These are phyloP conservation scores for Lepiota venenata DNA, from an alignment of 768 basidiomycete species.

Conservation along the genomic window DNA sequence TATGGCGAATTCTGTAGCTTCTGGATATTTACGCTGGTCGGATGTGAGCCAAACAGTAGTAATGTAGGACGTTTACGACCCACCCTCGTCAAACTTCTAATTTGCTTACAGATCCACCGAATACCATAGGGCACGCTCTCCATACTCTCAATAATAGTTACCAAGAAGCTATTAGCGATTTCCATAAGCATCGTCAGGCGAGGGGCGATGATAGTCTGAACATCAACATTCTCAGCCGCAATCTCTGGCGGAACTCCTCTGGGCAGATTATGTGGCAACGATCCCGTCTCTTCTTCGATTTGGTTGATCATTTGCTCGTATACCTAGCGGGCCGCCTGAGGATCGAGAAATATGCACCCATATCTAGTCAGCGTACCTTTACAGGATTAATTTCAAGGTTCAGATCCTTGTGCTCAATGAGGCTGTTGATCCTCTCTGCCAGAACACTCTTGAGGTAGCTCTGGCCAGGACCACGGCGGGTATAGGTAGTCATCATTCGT, in stretches of 20 bases:
- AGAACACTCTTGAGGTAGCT: conserved; percentile 97
- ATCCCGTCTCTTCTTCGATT: conserved; percentile 96
- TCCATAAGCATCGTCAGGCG: conserved; percentile 99
- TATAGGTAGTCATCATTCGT: conserved; percentile 99
- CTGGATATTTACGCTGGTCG: conserved; percentile 92
- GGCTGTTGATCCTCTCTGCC: conserved; percentile 95
- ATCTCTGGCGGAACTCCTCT: conserved; percentile 92
- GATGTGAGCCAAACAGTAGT: not conserved
- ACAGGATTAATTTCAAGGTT: conserved; percentile 99
- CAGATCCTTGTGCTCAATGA: conserved; percentile 99
- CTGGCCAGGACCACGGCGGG: conserved; percentile 96
- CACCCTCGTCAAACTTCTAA: conserved; percentile 92
- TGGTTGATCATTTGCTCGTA: conserved; percentile 99
- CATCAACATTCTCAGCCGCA: conserved; percentile 92
- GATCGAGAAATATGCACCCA: not conserved
- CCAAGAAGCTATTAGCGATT: conserved; percentile 95
- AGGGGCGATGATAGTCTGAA: conserved; percentile 97
- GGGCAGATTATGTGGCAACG: conserved; percentile 86
- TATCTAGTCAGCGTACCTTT: conserved; percentile 53
- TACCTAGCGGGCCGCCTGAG: conserved; percentile 49
- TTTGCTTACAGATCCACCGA: conserved; percentile 99
- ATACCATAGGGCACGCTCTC: conserved; percentile 99
- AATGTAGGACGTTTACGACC: conserved; percentile 20
- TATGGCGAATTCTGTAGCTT: conserved; percentile 97
- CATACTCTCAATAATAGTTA: conserved; percentile 98